phyloP scores from a whole-genome alignment of 2,329 filamentous ascomycete species.

The Tolypocladium endophyticum region DNA sequence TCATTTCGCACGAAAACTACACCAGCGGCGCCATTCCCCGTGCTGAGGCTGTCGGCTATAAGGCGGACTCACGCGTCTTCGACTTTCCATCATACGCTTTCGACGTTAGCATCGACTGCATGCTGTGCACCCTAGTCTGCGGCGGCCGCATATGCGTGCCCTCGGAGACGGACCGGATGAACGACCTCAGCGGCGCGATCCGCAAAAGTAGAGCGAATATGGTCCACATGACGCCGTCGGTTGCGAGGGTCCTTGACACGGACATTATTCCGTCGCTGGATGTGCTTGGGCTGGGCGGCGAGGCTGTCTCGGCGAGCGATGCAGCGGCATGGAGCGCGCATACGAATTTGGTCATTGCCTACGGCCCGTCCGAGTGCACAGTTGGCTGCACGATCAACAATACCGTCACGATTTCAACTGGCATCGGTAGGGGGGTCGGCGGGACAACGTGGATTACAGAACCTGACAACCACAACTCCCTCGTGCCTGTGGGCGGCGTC shows the following conservation, averaged over 20 bases:
- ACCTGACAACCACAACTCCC: slow-evolving; percentile 31
- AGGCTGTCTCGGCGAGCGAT: slow-evolving; percentile 41
- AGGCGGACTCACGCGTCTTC: slow-evolving; percentile 29
- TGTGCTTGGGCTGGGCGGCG: slow-evolving; percentile 38
- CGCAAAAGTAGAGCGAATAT: slow-evolving; percentile 34
- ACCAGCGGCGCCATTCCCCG: slow-evolving; percentile 33
- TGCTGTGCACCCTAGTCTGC: slow-evolving; percentile 39
- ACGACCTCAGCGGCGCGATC: slow-evolving; percentile 36
- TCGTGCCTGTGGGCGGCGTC: slow-evolving; percentile 36
- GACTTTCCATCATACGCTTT: slow-evolving; percentile 44
- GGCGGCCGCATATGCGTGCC: slow-evolving; percentile 44
- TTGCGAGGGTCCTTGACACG: slow-evolving; percentile 34
- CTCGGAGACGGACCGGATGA: slow-evolving; percentile 41
- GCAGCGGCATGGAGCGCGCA: slow-evolving; percentile 34
- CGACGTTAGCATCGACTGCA: slow-evolving; percentile 43
- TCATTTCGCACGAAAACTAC: slow-evolving; percentile 37
- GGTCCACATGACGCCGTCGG: slow-evolving; percentile 40
- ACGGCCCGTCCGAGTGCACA: slow-evolving; percentile 44
- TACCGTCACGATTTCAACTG: slow-evolving; percentile 27
- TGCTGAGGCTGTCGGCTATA: slow-evolving; percentile 30
- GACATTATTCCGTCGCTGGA: slow-evolving; percentile 35
- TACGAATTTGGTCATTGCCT: slow-evolving; percentile 38
- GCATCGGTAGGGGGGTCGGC: slow-evolving; percentile 37
- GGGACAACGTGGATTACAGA: slow-evolving; percentile 42
- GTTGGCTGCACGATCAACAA: slow-evolving; percentile 40